Base-by-base conservation (phyloP, 108 stramenopile genomes). In the Seminavis robusta region DNA sequence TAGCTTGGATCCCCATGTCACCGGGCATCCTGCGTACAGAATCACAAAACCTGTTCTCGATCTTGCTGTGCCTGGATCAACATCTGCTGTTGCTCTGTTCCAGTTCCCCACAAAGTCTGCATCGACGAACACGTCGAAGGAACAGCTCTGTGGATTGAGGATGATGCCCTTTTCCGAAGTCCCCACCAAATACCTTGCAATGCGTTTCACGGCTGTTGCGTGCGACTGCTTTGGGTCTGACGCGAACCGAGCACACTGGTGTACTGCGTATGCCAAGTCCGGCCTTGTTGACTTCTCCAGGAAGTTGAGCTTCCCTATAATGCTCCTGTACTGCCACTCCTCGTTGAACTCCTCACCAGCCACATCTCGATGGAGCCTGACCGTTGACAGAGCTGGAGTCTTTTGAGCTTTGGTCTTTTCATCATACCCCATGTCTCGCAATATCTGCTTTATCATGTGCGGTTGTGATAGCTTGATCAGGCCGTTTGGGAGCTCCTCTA, bases 71-170 rank as follows among this genome's bases (percentile, higher is more conserved):
- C 31, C 44, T 15, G 29, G 42, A 30, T 59, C 58, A 30, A 24
- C 15, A 4, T 20, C 4, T 19, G 44, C 45, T 2, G 34, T 37
- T 3, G 27, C 28, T 7, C n/a, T 9, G 33, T 59, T 4, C 6
- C 28, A 59, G 16, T 59, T 47, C 4, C 58, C 58, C 8, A 27
- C 28, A 17, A 45, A 59, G 43, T 59, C 41, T 2, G 69, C 73
- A 57, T 79, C 78, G 2, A 67, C 73, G 57, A 44, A 79, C 2
- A 34, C 34, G 11, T 77, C 76, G 0, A 77, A 53, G 8, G 53
- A 56, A 19, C 32, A 17, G n/a, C 17, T 31, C 23, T 56, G 44
- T 28, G 69, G 69, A 15, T 50, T 33, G 30, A 63, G 32, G 2
- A 67, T 72, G 5, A 61, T 55, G 7, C 72, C 72, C 17, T 54